Conservation (phyloP, 768 basidiomycete genomes). For the Megacollybia marginata region DNA sequence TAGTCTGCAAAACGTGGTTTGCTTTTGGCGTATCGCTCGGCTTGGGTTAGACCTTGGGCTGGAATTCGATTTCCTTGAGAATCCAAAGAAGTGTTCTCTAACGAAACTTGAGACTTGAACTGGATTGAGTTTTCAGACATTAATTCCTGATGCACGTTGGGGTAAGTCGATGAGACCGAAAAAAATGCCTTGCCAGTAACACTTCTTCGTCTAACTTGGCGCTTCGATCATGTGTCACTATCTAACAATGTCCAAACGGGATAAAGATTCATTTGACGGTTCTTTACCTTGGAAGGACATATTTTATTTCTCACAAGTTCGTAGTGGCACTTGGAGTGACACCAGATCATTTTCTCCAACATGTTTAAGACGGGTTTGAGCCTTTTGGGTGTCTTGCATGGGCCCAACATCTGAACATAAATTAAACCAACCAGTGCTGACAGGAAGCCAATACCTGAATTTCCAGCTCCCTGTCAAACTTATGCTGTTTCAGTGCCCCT, state of each 20-base stretch:
- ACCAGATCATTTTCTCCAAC: conserved; percentile 56
- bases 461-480: conserved; percentile 56
- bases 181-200: conserved; percentile 44
- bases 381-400: conserved; percentile 67
- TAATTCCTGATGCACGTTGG: conserved; percentile 45
- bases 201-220: conserved; percentile 11
- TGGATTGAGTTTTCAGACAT: conserved; percentile 63
- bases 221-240: background rate
- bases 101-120: conserved; percentile 43
- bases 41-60: conserved; percentile 39
- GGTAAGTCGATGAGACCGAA: background rate
- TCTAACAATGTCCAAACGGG: background rate
- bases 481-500: conserved; percentile 37
- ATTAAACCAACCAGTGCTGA: background rate
- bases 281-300: conserved; percentile 73
- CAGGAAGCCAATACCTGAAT: conserved; percentile 44
- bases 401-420: conserved; percentile 27
- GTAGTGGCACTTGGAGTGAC: conserved; percentile 66
- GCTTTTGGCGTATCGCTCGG: conserved; percentile 30
- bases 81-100: conserved; percentile 36
- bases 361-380: conserved; percentile 47
- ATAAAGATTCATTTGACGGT: background rate
- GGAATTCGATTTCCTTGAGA: conserved; percentile 41
- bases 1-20: conserved; percentile 83
- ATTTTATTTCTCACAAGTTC: conserved; percentile 49